A percentile compares a stretch with the other conserved stretches of the same genome.
Conservation (phyloP, 78 protist genomes). For the Diacronema lutheri region DNA sequence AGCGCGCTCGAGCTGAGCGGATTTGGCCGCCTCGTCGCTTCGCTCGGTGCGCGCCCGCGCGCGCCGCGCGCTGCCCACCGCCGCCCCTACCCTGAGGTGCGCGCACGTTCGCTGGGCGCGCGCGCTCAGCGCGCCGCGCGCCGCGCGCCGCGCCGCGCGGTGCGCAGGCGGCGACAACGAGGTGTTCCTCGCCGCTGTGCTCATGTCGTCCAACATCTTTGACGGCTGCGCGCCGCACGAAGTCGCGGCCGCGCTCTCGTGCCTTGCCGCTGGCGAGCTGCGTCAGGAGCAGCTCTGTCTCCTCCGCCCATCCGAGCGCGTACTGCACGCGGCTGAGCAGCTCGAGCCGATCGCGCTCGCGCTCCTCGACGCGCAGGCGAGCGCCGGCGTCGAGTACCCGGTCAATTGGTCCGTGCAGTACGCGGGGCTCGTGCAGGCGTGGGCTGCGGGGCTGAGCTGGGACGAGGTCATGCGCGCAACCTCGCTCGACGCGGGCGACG, state of each 20-base stretch:
- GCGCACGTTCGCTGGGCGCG: not conserved
- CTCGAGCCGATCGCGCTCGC: not conserved
- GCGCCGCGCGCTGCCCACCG: not conserved
- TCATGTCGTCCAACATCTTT: not conserved
- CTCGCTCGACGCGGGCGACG: not conserved
- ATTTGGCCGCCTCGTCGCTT: too few relatives aligned
- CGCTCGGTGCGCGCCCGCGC: too few relatives aligned
- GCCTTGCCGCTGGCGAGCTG: not conserved
- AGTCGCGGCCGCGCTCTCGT: not conserved
- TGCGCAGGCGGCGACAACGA: not conserved
- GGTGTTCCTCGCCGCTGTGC: conserved; percentile 1
- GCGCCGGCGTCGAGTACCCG: not conserved
- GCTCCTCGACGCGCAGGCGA: not conserved
- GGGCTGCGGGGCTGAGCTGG: conserved; percentile 1
- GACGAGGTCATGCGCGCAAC: not conserved
- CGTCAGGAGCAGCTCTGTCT: too few relatives aligned
- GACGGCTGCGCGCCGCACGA: not conserved
- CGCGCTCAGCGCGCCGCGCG: not conserved
- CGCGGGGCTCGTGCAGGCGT: conserved; percentile 5
- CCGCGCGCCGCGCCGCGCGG: not conserved
- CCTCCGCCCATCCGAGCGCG: not conserved
- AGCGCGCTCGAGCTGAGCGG: too few relatives aligned
- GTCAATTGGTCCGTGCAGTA: not conserved
- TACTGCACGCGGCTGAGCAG: not conserved
- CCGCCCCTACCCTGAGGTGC: too few relatives aligned